Conservation (phyloP, 1,139 yeast genomes). For the Candida buenavistaensis region DNA sequence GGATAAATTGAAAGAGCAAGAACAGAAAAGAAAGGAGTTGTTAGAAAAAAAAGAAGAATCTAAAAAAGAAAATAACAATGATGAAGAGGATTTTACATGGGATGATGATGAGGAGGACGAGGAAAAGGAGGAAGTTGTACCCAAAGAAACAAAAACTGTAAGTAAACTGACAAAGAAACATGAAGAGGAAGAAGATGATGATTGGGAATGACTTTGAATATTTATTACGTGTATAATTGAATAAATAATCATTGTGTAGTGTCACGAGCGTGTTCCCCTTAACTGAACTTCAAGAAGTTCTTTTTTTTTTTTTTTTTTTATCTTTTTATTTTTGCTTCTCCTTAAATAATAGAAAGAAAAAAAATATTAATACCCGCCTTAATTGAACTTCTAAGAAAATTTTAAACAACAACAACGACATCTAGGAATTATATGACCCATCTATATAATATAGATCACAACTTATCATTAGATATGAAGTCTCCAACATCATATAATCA, state of each 20-base stretch:
- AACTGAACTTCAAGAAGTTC: too few relatives aligned
- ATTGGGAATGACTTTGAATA: constrained; percentile 41
- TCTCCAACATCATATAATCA: constrained; percentile 1
- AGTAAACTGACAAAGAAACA: constrained; percentile 1
- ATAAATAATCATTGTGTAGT: neutral
- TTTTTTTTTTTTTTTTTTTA: too few relatives aligned
- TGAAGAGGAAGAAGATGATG: constrained; percentile 49
- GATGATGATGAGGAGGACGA: constrained; percentile 64
- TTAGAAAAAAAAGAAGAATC: constrained; percentile 35
- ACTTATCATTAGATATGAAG: too few relatives aligned
- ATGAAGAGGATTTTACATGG: constrained; percentile 55
- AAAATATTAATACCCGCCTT: too few relatives aligned
- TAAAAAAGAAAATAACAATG: constrained; percentile 40
- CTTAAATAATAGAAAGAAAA: too few relatives aligned
- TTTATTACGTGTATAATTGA: neutral
- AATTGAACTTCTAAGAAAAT: too few relatives aligned
- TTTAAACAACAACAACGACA: too few relatives aligned
- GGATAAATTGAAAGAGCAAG: constrained; percentile 58
- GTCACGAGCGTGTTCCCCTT: too few relatives aligned
- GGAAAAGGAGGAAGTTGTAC: constrained; percentile 21
- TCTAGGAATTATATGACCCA: too few relatives aligned
- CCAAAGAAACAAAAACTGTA: constrained; percentile 2
- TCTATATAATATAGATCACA: too few relatives aligned
- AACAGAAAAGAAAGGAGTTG: constrained; percentile 63
- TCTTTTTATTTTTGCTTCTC: too few relatives aligned